phyloP scores from a whole-genome alignment of 1,284 basidiomycete genomes.

The Vanrija sp. region DNA sequence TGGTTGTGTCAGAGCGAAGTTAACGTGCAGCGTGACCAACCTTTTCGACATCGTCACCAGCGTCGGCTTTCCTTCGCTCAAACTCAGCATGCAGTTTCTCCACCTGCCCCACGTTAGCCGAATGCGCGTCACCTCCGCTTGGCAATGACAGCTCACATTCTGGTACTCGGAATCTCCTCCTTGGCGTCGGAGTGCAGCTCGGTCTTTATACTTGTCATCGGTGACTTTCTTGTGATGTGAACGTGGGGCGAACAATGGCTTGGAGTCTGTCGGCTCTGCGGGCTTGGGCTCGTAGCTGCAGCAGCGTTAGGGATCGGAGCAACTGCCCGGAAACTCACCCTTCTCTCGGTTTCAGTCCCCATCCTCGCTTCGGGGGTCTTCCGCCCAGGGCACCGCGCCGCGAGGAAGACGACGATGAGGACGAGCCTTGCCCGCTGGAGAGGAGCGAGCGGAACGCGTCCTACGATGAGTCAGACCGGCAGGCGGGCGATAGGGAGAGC shows the following conservation, averaged over 20 bases:
- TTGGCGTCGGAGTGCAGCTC: constrained; percentile 42
- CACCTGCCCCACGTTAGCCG: constrained; percentile 52
- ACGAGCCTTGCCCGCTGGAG: constrained; percentile 20
- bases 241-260: constrained; percentile 33
- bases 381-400: constrained; percentile 27
- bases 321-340: constrained; percentile 14
- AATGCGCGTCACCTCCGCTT: too few relatives aligned
- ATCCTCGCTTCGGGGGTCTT: constrained; percentile 31
- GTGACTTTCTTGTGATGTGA: constrained; percentile 25
- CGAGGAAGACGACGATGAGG: constrained; percentile 16
- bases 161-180: constrained; percentile 47
- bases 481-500: too few relatives aligned
- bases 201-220: constrained; percentile 41
- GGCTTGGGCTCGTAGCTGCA: not conserved
- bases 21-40: constrained; percentile 4
- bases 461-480: constrained; percentile 11
- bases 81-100: constrained; percentile 77
- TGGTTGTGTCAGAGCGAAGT: not conserved
- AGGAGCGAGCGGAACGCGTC: constrained; percentile 44
- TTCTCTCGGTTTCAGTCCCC: constrained; percentile 35
- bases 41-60: constrained; percentile 55
- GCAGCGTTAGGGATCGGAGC: not conserved
- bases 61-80: constrained; percentile 59
- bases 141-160: constrained; percentile 22
- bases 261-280: constrained; percentile 4